Conservation (phyloP, 1,139 yeast genomes). For the Yamadazyma sp. region DNA sequence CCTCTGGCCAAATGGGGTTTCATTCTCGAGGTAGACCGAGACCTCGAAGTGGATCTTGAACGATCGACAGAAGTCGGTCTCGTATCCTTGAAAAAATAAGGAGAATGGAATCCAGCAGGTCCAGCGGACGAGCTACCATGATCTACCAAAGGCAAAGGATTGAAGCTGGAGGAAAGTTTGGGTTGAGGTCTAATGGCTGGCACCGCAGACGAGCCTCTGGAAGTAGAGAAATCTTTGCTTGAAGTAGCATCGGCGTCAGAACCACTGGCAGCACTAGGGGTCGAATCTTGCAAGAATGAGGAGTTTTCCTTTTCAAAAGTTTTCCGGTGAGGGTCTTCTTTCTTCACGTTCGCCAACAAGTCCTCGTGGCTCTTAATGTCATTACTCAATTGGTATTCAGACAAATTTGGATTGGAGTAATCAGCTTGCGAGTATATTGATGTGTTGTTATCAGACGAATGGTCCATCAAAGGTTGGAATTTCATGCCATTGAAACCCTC, state of each 20-base stretch:
- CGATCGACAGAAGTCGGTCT: conserved; percentile 31
- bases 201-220: neutral
- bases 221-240: no score
- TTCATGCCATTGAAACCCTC: conserved; percentile 2
- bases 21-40: conserved; percentile 27
- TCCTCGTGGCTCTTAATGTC: conserved; percentile 40
- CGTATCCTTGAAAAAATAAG: conserved; percentile 41
- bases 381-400: conserved; percentile 47
- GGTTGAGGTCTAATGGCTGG: neutral
- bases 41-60: conserved; percentile 30
- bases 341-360: conserved; percentile 34
- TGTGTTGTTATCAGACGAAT: conserved; percentile 2
- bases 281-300: conserved; percentile 7
- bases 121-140: conserved; percentile 9
- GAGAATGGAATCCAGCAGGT: conserved; percentile 39
- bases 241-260: no score
- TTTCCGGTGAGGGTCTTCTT: conserved; percentile 37
- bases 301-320: conserved; percentile 12
- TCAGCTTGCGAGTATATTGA: conserved; percentile 25
- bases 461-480: conserved; percentile 10
- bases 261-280: neutral
- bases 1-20: conserved; percentile 67
- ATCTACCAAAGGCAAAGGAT: conserved; percentile 15
- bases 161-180: conserved; percentile 4
- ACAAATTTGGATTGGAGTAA: conserved; percentile 48